Evolutionary conservation across 2,329 filamentous ascomycete species (phyloP), one percentile per base, ranked within the genome.

Genomic region (Diplodia intermedia): DNA sequence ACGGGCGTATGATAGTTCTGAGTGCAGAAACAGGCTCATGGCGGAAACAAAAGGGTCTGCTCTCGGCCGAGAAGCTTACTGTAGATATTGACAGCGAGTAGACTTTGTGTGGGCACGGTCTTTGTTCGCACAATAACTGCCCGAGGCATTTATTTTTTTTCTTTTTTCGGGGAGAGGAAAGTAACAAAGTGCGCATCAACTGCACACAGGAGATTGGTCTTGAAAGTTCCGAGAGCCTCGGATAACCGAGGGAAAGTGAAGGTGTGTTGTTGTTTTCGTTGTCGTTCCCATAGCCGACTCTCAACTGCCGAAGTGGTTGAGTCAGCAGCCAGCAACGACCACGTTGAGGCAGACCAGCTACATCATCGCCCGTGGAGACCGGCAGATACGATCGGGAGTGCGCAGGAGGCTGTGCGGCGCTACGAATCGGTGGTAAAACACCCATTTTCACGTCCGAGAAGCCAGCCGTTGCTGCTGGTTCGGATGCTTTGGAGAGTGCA

Each of bases 251-350:
- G 29, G 7, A 15, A 29, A 14, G 3, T 29, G 38, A 43, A 3
- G 23, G 6, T 38, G 55, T 23, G 40, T 29, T 11, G 26, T n/a
- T 47, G 56, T 31, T 15, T 9, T 47, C 14, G 56, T 60, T 23
- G 57, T 43, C 43, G 38, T 63, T 65, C 62, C 6, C 62, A 52
- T 57, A 61, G 65, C 65, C 65, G 65, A 61, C 43, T 23, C 47
- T 43, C 65, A 67, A 67, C 65, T 67, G 55, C 65, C 65, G 65
- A 61, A 20, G 54, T 6, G 40, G 50, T 36, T 55, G 52, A 50
- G 53, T 66, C 65, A 66, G 53, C 53, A 57, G 40, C 53, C 31
- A 38, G 14, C 60, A 52, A 52, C 60, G 47, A 38, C 60, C 60
- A 26, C 40, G 23, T 33, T 49, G n/a, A 61, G 56, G 26, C 57